phyloP scores from a whole-genome alignment of 2,329 filamentous ascomycete species.

The Pyrenophora teres region DNA sequence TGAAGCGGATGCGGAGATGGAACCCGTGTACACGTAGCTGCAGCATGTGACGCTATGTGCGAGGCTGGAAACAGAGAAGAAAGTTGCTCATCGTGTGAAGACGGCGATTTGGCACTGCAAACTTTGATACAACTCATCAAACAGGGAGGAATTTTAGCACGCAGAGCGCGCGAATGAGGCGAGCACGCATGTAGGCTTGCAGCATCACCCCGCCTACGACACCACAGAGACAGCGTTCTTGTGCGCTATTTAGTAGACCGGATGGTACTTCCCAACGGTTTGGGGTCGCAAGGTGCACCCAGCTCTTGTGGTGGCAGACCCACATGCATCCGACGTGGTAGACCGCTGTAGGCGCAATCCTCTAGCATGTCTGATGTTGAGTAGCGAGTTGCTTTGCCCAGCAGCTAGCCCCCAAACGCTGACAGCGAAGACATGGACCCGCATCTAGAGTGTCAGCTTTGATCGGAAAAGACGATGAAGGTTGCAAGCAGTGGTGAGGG shows the following conservation, averaged over 20 bases:
- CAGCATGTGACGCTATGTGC: conserved; percentile 9
- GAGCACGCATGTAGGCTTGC: conserved; percentile 11
- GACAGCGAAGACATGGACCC: conserved; percentile 12
- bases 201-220: conserved; percentile 7
- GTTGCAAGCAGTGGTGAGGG: conserved; percentile 2
- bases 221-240: conserved; percentile 5
- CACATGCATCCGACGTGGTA: conserved; percentile 14
- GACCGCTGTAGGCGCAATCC: conserved; percentile 10
- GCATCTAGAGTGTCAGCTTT: conserved; percentile 1
- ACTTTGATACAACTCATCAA: conserved; percentile 13
- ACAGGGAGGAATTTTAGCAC: conserved; percentile 6
- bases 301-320: conserved; percentile 14
- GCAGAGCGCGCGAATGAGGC: conserved; percentile 11
- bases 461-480: conserved; percentile 8
- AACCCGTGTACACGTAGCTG: conserved; percentile 12
- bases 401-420: conserved; percentile 4
- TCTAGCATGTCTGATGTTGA: conserved; percentile 6
- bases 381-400: conserved; percentile 5
- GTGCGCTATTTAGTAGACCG: conserved; percentile 8
- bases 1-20: conserved; percentile 12
- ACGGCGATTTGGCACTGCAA: conserved; percentile 7
- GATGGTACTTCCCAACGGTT: not conserved
- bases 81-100: conserved; percentile 7
- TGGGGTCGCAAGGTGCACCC: conserved; percentile 8
- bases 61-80: conserved; percentile 3